Conservation (phyloP, 345 rosid genomes). For the Erodium maritimum region DNA sequence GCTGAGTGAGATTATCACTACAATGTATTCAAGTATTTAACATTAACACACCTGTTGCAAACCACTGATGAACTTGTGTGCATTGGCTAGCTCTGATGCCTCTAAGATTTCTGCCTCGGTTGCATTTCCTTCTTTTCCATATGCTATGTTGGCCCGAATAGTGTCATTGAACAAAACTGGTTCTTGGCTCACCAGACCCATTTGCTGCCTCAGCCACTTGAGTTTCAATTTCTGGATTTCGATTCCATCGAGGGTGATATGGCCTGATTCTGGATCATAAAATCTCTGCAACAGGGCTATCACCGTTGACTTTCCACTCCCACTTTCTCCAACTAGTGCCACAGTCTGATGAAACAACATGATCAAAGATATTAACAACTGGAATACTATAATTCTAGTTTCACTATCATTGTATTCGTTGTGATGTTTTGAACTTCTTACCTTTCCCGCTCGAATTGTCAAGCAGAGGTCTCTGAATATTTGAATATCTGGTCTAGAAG, state of each 20-base stretch:
- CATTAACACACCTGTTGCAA: constrained; percentile 44
- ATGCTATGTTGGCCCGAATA: constrained; percentile 65
- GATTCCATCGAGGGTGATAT: constrained; percentile 55
- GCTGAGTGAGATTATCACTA: too few relatives aligned
- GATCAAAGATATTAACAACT: background rate
- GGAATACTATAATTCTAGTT: too few relatives aligned
- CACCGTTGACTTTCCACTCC: constrained; percentile 75
- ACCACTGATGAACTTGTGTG: constrained; percentile 71
- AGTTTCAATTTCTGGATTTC: constrained; percentile 47
- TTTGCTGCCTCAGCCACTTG: constrained; percentile 72
- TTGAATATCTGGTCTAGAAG: constrained; percentile 61
- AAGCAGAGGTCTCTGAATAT: constrained; percentile 48
- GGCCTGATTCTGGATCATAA: constrained; percentile 71
- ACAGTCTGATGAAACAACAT: constrained; percentile 39
- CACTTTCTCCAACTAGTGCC: constrained; percentile 85
- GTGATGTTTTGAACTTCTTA: constrained; percentile 10
- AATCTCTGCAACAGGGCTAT: constrained; percentile 61
- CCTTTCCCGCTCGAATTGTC: constrained; percentile 66
- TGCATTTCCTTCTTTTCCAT: constrained; percentile 64
- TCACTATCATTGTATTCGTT: too few relatives aligned
- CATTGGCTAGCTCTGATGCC: constrained; percentile 65
- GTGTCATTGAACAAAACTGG: constrained; percentile 64
- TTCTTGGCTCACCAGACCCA: constrained; percentile 76
- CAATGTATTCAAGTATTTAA: background rate
- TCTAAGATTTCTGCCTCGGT: constrained; percentile 54